phyloP scores from a whole-genome alignment of 441 rosid genomes.

The Aleurites moluccanus region DNA sequence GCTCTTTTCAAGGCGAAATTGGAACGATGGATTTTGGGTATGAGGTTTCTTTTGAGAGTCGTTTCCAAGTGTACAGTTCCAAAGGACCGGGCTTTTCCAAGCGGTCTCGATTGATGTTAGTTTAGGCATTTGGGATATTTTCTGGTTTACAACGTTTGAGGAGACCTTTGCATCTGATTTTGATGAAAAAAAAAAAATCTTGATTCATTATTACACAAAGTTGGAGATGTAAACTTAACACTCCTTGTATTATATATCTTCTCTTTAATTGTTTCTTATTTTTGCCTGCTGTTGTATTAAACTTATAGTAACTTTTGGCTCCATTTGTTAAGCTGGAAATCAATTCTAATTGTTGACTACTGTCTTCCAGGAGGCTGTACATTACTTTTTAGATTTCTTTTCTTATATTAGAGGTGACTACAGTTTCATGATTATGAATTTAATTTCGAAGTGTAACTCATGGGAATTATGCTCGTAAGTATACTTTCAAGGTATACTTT shows the following conservation, averaged over 20 bases:
- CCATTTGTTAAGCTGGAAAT: neutral
- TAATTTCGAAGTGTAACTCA: no score
- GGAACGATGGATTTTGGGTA: slow-evolving; percentile 45
- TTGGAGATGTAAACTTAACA: slow-evolving; percentile 34
- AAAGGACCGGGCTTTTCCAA: slow-evolving; percentile 16
- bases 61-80: slow-evolving; percentile 53
- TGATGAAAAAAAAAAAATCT: slow-evolving; percentile 11
- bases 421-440: no score
- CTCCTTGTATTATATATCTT: slow-evolving; percentile 28
- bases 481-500: no score
- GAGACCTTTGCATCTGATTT: slow-evolving; percentile 37
- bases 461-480: no score
- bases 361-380: neutral
- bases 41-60: slow-evolving; percentile 28
- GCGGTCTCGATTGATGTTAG: slow-evolving; percentile 31
- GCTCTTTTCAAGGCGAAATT: slow-evolving; percentile 44
- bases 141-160: slow-evolving; percentile 15
- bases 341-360: neutral
- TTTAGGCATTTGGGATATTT: slow-evolving; percentile 20
- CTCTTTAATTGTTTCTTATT: slow-evolving; percentile 12
- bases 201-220: slow-evolving; percentile 40
- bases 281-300: neutral
- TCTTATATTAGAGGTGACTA: no score
- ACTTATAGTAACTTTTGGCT: neutral
- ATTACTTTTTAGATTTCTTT: neutral